These are phyloP conservation scores for Teunomyces cretensis DNA, from an alignment of 805 yeast species.

Conservation along the genomic window DNA sequence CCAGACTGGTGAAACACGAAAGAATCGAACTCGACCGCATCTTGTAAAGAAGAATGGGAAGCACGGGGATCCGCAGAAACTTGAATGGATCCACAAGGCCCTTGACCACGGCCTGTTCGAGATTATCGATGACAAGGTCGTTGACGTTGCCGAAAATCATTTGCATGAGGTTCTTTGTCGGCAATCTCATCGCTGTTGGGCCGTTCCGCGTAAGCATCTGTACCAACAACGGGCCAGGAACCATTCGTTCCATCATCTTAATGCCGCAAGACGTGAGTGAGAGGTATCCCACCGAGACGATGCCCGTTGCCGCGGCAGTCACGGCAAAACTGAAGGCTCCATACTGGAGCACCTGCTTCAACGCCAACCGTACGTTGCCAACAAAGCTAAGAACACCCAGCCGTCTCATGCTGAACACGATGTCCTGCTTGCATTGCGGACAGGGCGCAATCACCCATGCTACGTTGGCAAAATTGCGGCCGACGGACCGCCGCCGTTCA, in stretches of 20 bases:
- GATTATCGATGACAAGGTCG: conserved; percentile 13
- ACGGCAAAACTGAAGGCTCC: conserved; percentile 33
- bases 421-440: conserved; percentile 41
- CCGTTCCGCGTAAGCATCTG: conserved; percentile 19
- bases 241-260: conserved; percentile 34
- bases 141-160: conserved; percentile 17
- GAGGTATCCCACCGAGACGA: conserved; percentile 38
- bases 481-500: background rate
- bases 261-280: conserved; percentile 39
- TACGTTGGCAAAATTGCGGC: background rate
- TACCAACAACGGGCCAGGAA: conserved; percentile 34
- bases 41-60: conserved; percentile 40
- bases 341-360: conserved; percentile 25
- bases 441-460: conserved; percentile 31
- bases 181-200: background rate
- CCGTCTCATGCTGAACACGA: conserved; percentile 31
- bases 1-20: conserved; percentile 21
- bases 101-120: conserved; percentile 29
- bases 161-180: background rate
- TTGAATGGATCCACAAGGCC: conserved; percentile 37
- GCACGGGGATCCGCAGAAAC: conserved; percentile 35
- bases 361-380: conserved; percentile 13
- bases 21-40: conserved; percentile 35
- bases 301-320: conserved; percentile 42
- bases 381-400: conserved; percentile 25